Evolutionary conservation across 78 protist species (phyloP).

Genomic region (Polysphondylium violaceum): DNA sequence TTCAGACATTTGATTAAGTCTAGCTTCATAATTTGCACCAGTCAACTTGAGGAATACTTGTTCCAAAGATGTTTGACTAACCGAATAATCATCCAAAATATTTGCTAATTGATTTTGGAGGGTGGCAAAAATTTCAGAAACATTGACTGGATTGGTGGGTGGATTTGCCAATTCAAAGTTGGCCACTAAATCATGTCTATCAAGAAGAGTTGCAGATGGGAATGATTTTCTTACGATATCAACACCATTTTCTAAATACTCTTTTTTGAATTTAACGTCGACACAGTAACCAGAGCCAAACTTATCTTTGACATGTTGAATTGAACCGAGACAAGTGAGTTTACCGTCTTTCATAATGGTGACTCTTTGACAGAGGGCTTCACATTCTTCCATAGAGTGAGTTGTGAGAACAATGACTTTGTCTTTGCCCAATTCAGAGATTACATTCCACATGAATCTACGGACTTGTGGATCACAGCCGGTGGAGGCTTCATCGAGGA

Average conservation of each 20-base stretch:
- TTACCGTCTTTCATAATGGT: slow-evolving; percentile 93
- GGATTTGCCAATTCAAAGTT: slow-evolving; percentile 30
- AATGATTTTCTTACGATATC: neutral
- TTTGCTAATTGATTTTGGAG: neutral
- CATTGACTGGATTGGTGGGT: neutral
- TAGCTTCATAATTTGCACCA: slow-evolving; percentile 4
- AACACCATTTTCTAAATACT: slow-evolving; percentile 16
- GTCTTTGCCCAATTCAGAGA: slow-evolving; percentile 15
- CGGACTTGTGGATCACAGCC: slow-evolving; percentile 84
- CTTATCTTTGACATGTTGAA: slow-evolving; percentile 68
- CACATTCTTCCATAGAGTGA: slow-evolving; percentile 89
- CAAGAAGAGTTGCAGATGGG: neutral
- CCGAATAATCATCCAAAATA: slow-evolving; percentile 20
- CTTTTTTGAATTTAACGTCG: slow-evolving; percentile 30
- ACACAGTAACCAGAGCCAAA: slow-evolving; percentile 67
- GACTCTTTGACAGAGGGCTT: slow-evolving; percentile 76
- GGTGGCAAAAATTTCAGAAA: neutral
- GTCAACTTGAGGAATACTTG: slow-evolving; percentile 50
- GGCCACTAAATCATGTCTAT: slow-evolving; percentile 8
- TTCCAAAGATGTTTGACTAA: slow-evolving; percentile 39
- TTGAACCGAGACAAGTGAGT: slow-evolving; percentile 75
- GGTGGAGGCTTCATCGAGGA: slow-evolving; percentile 83
- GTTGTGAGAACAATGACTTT: slow-evolving; percentile 85
- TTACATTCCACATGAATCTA: slow-evolving; percentile 82
- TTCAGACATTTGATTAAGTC: neutral